Percentiles rank a stretch among this genome's conserved stretches.
phyloP scores from a whole-genome alignment of 2,329 filamentous ascomycete genomes.

The Fusarium scirpi region DNA sequence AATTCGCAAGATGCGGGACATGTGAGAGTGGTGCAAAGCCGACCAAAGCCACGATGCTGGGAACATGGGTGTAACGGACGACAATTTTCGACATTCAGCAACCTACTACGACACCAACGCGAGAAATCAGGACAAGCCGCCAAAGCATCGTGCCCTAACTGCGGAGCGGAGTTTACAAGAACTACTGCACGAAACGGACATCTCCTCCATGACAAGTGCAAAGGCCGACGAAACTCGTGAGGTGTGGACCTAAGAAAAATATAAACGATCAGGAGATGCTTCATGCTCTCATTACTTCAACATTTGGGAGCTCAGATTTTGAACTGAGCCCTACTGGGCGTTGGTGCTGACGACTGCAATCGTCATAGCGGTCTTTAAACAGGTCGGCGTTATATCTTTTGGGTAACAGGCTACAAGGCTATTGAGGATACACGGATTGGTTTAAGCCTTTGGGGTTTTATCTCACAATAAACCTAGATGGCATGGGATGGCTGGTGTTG shows the following conservation, averaged over 20 bases:
- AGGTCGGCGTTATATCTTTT: conserved; percentile 40
- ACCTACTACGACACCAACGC: conserved; percentile 89
- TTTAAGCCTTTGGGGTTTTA: conserved; percentile 28
- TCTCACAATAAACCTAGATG: conserved; percentile 35
- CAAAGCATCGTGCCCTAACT: conserved; percentile 90
- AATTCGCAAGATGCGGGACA: conserved; percentile 58
- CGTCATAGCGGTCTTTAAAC: conserved; percentile 36
- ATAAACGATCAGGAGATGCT: conserved; percentile 8
- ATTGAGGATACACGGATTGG: conserved; percentile 19
- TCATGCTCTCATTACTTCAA: conserved; percentile 34
- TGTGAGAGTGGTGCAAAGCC: conserved; percentile 78
- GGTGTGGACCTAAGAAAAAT: conserved; percentile 16
- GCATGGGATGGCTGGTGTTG: conserved; percentile 19
- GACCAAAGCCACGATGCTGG: conserved; percentile 96
- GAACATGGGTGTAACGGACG: conserved; percentile 96
- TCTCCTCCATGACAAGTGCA: conserved; percentile 89
- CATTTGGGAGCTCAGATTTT: conserved; percentile 41
- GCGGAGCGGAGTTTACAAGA: conserved; percentile 91
- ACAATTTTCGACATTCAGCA: conserved; percentile 97
- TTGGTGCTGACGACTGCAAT: conserved; percentile 33
- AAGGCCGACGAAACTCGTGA: conserved; percentile 63
- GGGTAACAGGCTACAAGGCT: conserved; percentile 18
- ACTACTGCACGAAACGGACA: conserved; percentile 92
- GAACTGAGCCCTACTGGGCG: conserved; percentile 31
- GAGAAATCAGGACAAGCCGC: conserved; percentile 93